A percentile compares a stretch with the other conserved stretches of the same genome.
phyloP scores from a whole-genome alignment of 495 filamentous ascomycete genomes.

The Talaromyces ruber region DNA sequence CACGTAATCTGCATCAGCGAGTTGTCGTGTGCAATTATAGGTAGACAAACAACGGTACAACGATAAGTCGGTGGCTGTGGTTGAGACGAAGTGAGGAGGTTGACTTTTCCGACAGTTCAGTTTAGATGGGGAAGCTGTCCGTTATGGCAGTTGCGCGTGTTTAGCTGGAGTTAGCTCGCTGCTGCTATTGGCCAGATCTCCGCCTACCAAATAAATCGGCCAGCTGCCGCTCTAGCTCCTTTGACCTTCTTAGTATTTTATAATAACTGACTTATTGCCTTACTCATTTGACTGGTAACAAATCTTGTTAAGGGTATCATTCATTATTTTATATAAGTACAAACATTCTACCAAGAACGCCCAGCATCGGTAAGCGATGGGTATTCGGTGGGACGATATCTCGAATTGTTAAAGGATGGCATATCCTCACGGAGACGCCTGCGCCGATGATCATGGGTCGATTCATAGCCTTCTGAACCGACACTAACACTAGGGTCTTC shows the following conservation, averaged over 20 bases:
- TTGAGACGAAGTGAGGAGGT: background rate
- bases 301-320: background rate
- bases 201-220: background rate
- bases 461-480: background rate
- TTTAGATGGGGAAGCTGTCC: conserved; percentile 3
- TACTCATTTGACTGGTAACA: background rate
- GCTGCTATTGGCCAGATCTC: background rate
- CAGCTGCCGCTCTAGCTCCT: background rate
- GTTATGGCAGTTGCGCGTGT: background rate
- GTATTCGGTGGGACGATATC: background rate
- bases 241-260: background rate
- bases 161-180: background rate
- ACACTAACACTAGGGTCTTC: conserved; percentile 14
- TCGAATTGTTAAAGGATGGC: background rate
- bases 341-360: background rate
- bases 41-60: background rate
- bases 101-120: background rate
- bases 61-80: background rate
- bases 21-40: background rate
- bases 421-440: background rate
- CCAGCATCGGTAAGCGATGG: background rate
- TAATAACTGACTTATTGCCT: background rate
- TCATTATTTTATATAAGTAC: background rate
- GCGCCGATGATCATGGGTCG: background rate
- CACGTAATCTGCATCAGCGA: background rate